Evolutionary conservation across 202 grass and related monocot genomes (phyloP), one percentile per base, ranked within the genome.

Genomic region (Elaeis oleifera): DNA sequence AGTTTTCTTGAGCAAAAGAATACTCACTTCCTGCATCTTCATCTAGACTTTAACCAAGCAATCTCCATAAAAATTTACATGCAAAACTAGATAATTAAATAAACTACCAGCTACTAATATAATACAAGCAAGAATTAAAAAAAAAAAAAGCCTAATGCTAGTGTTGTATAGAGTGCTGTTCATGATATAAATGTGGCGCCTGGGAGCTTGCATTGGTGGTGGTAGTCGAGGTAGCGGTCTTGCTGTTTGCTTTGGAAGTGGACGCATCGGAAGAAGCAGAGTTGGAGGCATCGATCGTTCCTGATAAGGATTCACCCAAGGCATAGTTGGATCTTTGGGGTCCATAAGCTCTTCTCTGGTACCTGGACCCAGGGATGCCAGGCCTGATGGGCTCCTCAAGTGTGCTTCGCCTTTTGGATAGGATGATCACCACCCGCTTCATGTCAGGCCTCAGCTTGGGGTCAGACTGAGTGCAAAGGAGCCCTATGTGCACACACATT

Each of bases 401-500:
- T 51, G 65, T 75, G 62, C 77, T 87, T 24, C 77, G 83, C 61
- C 76, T 90, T 64, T 82, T 87, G 53, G 90, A 95, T 19, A 95
- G 69, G 60, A 84, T 81, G 50, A 95, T 78, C 4, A 87, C 78
- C 9, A 95, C 83, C 48, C 83, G 71, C 69, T 84, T 95, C 90
- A 95, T 95, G 83, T 90, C 83, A 6, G 80, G 90, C 23, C 90
- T 77, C 54, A 70, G 58, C 72, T 88, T 85, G 29, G 83, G 80
- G 31, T 95, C 86, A 4, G 72, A 63, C 75, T 95, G 90, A 66
- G 79, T 79, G 76, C 90, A 95, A 3, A 95, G 80, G 66, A 95
- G 71, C 19, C 86, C 90, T 20, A 95, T 63, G 22, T 78, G 83
- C 16, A 87, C 63, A 44, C 81, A 87, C 57, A 90, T 67, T 36